Conservation (phyloP, 1,139 yeast species). For the Scheffersomyces segobiensis region DNA sequence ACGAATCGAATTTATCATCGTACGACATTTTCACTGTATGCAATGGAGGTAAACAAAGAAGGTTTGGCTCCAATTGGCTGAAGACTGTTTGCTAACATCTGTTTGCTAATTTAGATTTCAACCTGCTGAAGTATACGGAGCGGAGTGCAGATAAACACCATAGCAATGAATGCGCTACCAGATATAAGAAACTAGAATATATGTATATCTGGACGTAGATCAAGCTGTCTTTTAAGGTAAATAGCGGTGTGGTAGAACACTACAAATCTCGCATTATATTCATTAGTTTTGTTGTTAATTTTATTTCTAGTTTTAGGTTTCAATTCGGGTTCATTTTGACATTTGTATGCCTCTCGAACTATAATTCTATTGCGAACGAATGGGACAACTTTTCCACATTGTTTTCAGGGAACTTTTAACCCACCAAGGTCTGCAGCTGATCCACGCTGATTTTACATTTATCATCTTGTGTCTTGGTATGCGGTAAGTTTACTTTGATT, state of each 20-base stretch:
- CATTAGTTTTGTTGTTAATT: background rate
- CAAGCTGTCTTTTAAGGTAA: background rate
- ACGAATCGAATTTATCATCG: slow-evolving; percentile 79
- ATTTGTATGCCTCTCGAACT: background rate
- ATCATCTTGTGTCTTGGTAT: no score
- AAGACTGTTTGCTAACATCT: background rate
- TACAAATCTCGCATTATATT: background rate
- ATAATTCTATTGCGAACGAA: background rate
- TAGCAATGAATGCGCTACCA: background rate
- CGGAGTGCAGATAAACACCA: background rate
- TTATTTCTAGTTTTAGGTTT: background rate
- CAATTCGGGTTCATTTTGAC: background rate
- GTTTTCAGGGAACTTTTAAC: background rate
- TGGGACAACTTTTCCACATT: background rate
- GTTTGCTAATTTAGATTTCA: background rate
- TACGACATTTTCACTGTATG: background rate
- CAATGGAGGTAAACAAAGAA: background rate
- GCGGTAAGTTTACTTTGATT: no score
- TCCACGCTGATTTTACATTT: no score
- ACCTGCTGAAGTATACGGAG: background rate
- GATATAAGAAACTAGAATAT: background rate
- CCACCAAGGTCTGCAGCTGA: background rate
- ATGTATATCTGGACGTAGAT: background rate
- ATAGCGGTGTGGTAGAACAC: background rate
- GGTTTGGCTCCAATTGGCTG: background rate